phyloP scores from a whole-genome alignment of 495 filamentous ascomycete species.

The Aspergillus asperescens region DNA sequence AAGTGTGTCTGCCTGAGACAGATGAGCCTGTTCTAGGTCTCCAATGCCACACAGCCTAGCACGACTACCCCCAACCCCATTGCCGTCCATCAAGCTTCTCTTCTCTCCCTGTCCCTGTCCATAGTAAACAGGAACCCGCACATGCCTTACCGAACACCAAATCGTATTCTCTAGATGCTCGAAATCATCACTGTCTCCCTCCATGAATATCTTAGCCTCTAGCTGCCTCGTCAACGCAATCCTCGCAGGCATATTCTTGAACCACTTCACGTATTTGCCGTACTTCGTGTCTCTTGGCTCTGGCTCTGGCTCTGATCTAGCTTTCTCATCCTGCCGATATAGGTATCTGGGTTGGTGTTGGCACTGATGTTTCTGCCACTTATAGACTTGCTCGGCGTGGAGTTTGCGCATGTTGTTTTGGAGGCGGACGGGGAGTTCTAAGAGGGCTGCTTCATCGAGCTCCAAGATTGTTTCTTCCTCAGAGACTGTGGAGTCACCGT shows the following conservation, averaged over 20 bases:
- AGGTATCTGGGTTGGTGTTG: constrained; percentile 1
- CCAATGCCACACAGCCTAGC: not conserved
- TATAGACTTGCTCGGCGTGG: constrained; percentile 20
- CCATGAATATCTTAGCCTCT: not conserved
- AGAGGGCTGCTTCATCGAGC: constrained; percentile 22
- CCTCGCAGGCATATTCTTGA: constrained; percentile 11
- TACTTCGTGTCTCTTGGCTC: not conserved
- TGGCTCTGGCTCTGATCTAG: not conserved
- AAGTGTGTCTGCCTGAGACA: not conserved
- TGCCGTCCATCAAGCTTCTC: not conserved
- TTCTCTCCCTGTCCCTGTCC: not conserved
- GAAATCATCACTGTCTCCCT: not conserved
- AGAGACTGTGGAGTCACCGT: constrained; percentile 10
- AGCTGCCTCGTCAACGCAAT: constrained; percentile 2
- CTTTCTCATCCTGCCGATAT: not conserved
- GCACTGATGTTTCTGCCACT: constrained; percentile 7
- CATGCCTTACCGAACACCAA: not conserved
- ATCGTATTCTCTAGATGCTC: not conserved
- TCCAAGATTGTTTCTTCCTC: constrained; percentile 26
- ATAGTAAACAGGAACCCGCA: not conserved
- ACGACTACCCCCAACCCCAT: not conserved
- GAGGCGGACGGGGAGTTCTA: constrained; percentile 19
- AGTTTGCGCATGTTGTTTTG: constrained; percentile 26
- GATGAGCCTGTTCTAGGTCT: too few relatives aligned
- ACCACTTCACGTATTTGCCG: constrained; percentile 6